Conservation (phyloP, 2,329 filamentous ascomycete genomes). For the Cladosporium colombiae region DNA sequence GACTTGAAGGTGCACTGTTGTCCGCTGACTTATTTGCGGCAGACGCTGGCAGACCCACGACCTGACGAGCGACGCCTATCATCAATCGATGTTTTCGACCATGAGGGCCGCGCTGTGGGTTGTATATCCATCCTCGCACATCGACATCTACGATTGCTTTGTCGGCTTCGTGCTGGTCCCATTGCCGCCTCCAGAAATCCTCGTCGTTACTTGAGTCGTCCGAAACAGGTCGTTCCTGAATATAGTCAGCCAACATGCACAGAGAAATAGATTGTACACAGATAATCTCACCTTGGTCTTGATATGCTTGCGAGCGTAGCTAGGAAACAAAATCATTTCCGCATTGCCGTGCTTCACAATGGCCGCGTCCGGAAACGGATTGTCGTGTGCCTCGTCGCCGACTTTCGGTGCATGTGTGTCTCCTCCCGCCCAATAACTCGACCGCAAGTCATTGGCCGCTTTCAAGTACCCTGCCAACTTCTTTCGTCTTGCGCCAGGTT, state of each 20-base stretch:
- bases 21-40: constrained; percentile 49
- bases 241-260: background rate
- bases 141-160: constrained; percentile 90
- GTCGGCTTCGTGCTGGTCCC: constrained; percentile 77
- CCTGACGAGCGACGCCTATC: constrained; percentile 79
- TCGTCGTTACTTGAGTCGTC: constrained; percentile 48
- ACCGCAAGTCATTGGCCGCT: constrained; percentile 70
- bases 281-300: constrained; percentile 40
- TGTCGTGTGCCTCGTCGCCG: constrained; percentile 60
- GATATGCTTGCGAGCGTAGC: constrained; percentile 77
- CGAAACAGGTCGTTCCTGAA: constrained; percentile 5
- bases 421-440: constrained; percentile 54
- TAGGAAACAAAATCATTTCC: constrained; percentile 93
- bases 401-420: constrained; percentile 47
- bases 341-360: constrained; percentile 78
- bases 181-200: constrained; percentile 76
- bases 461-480: constrained; percentile 74
- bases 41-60: constrained; percentile 77
- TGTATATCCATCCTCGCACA: constrained; percentile 92
- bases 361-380: constrained; percentile 80
- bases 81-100: constrained; percentile 83
- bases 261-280: background rate
- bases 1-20: constrained; percentile 45
- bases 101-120: constrained; percentile 80
- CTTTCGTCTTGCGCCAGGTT: constrained; percentile 72